Base-by-base conservation (phyloP, 345 rosid species). In the Arabis hirsuta region DNA sequence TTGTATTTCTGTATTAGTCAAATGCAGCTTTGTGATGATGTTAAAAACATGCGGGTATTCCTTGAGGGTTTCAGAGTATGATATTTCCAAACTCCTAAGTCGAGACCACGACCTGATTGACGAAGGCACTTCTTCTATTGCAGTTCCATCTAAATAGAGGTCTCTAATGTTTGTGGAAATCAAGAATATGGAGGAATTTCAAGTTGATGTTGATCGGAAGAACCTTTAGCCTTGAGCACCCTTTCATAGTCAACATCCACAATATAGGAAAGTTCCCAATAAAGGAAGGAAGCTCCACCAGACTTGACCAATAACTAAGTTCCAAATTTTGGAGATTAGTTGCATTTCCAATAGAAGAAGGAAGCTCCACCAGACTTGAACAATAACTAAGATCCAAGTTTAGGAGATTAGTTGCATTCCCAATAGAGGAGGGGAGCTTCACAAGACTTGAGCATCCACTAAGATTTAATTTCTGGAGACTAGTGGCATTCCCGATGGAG, bases 301-400 rank as follows among this genome's bases (percentile, higher is more conserved):
- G n/a, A n/a, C n/a, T n/a, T n/a, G n/a, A n/a, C n/a, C n/a, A n/a
- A n/a, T n/a, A n/a, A n/a, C n/a, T n/a, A n/a, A n/a, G n/a, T n/a
- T n/a, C n/a, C n/a, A n/a, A n/a, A n/a, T n/a, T n/a, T n/a, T n/a
- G n/a, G n/a, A n/a, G n/a, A n/a, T n/a, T n/a, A n/a, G n/a, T n/a
- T n/a, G n/a, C n/a, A n/a, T n/a, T n/a, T n/a, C n/a, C n/a, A n/a
- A n/a, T n/a, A n/a, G n/a, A n/a, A n/a, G n/a, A n/a, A n/a, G n/a
- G n/a, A n/a, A n/a, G n/a, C n/a, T n/a, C n/a, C n/a, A n/a, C n/a
- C n/a, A n/a, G n/a, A n/a, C n/a, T n/a, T n/a, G n/a, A n/a, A n/a
- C n/a, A n/a, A n/a, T n/a, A n/a, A n/a, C 3, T 2, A 6, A 64
- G 56, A 50, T 72, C 63, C 0, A 78, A 51, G 7, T 63, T 42